Evolutionary conservation across 2,329 filamentous ascomycete genomes (phyloP), one percentile per base, ranked within the genome.

Genomic region (Alternaria gansuensis): DNA sequence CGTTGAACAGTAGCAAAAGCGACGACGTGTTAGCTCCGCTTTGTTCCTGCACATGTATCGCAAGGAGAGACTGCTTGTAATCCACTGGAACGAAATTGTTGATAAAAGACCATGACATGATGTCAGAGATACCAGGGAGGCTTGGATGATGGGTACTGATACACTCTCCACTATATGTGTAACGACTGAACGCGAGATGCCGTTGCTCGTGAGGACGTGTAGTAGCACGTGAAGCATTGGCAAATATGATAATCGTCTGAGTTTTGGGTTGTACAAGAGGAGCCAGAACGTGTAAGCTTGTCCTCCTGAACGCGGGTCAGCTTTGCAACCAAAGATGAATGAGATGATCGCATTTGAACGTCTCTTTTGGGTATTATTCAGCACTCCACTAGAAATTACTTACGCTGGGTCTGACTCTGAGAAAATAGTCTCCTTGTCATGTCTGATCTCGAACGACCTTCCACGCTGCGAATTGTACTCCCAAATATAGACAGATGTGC

Each of bases 401-500:
- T 48, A 58, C 60, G n/a, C 10, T 14, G 40, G 9, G 13, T 21
- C 17, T 3, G 33, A 10, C 9, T 36, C 14, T 11, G 17, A 33
- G 14, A 53, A 44, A 8, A 60, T 21, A 14, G 51, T 37, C 14
- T 36, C 41, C 33, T 53, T 21, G 8, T 45, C n/a, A 28, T 46
- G 49, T 5, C 45, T 44, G n/a, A 75, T 51, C 0, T 59, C 39
- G 33, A 76, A 69, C 0, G 67, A 68, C 14, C 33, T 66, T 2
- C 71, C 68, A 10, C 50, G 63, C 40, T 63, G 60, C 4, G 61
- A 70, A 34, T 75, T 66, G 23, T 66, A 72, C 33, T 75, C 45
- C 73, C 73, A 76, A 13, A 74, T 61, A 44, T 71, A 76, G 1
- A 75, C 60, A 2, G 59, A 41, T 21, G 52, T 51, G 17, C 54